Evolutionary conservation across 305 asterid species (phyloP).

Genomic region (Fraxinus paxiana): DNA sequence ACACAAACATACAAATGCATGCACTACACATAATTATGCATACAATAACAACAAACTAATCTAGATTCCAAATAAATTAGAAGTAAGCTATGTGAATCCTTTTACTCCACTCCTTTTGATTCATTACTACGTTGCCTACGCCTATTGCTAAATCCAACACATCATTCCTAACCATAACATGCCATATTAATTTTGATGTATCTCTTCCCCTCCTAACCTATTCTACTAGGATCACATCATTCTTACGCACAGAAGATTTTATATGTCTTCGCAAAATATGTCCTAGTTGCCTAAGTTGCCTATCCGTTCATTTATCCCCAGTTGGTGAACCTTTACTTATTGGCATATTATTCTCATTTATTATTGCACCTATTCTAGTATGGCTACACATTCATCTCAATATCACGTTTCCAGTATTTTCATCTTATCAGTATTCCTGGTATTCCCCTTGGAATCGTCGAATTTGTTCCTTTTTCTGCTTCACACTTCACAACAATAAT

Average conservation of each 20-base stretch:
- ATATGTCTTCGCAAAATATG: background rate
- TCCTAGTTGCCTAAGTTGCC: background rate
- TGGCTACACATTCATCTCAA: background rate
- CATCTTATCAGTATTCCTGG: background rate
- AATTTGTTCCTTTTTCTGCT: background rate
- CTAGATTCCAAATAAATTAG: background rate
- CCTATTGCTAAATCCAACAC: background rate
- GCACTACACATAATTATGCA: background rate
- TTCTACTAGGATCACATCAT: background rate
- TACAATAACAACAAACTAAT: background rate
- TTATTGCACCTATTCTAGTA: background rate
- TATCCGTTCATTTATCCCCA: background rate
- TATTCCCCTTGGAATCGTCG: background rate
- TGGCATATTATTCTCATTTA: background rate
- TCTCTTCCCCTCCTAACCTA: background rate
- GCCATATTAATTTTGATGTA: background rate
- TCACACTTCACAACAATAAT: conserved; percentile 2
- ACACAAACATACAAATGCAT: background rate
- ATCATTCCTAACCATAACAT: background rate
- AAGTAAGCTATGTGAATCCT: background rate
- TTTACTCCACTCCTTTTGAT: background rate
- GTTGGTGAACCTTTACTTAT: background rate
- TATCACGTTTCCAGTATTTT: background rate
- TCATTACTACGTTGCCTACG: background rate
- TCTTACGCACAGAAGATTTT: background rate